Conservation (phyloP, 768 basidiomycete genomes). For the Termitomyces sp. region DNA sequence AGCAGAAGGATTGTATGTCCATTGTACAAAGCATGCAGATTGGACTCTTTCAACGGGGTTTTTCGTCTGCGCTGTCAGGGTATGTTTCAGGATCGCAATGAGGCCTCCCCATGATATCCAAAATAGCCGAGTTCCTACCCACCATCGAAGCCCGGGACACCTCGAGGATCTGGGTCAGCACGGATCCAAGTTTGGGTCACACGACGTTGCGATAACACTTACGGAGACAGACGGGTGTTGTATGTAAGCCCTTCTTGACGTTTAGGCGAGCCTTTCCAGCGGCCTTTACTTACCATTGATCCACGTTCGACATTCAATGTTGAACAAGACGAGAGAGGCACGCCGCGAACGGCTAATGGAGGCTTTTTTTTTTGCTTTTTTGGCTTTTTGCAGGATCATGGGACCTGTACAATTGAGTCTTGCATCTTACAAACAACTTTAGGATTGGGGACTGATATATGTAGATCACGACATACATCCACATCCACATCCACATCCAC, state of each 20-base stretch:
- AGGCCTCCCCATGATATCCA: constrained; percentile 43
- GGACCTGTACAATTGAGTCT: background rate
- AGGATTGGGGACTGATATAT: too few species aligned
- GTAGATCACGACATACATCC: too few species aligned
- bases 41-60: constrained; percentile 15
- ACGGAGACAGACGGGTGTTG: constrained; percentile 35
- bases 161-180: constrained; percentile 22
- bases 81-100: constrained; percentile 37
- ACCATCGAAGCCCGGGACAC: constrained; percentile 22
- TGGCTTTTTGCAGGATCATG: constrained; percentile 5
- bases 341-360: background rate
- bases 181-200: constrained; percentile 37
- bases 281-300: constrained; percentile 38
- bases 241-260: background rate
- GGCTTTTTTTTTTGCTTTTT: background rate
- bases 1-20: constrained; percentile 19
- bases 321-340: background rate
- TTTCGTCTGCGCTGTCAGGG: constrained; percentile 3
- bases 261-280: constrained; percentile 21
- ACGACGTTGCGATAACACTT: constrained; percentile 29
- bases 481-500: too few species aligned
- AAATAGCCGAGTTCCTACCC: constrained; percentile 49
- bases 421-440: too few species aligned
- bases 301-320: too few species aligned
- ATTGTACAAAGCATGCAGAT: constrained; percentile 31